Evolutionary conservation across 768 basidiomycete genomes (phyloP), one percentile per base, ranked within the genome.

Genomic region (Leccinum subtestaceum): DNA sequence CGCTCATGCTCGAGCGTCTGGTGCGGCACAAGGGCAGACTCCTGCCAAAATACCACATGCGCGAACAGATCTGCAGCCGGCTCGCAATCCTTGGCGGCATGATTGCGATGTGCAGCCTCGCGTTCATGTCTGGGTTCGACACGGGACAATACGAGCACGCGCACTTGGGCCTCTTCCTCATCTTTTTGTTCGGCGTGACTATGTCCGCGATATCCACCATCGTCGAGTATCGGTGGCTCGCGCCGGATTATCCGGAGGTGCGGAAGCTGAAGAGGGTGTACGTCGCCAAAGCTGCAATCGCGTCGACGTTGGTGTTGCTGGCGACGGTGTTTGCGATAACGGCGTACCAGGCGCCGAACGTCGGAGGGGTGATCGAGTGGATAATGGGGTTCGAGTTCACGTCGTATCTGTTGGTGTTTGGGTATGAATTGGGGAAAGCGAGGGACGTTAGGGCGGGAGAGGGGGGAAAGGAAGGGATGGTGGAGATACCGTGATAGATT

Each of bases 191-290:
- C 36, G 90, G 90, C 10, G 87, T 91, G 4, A 82, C 78, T 1
- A 65, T 91, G 34, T 87, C 85, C 58, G 86, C 88, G n/a, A 82
- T 92, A 32, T 92, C 91, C 75, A 88, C 88, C 8, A 75, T 90
- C 23, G 56, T 81, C 7, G 89, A 93, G 78, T 89, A 81, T 57
- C 79, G 80, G 4, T 89, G 85, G 86, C 75, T 91, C 51, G 79
- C 80, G 59, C 79, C 82, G 52, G 83, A 85, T 55, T 87, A 81
- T 55, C 53, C 57, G 2, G 75, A 79, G 48, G 64, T 79, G 2
- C 68, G 70, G 11, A 74, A 77, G 52, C 75, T 91, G 52, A 79
- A 72, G 62, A 72, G 59, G 21, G 82, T 86, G 2, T 91, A 90
- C 56, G 60, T 83, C 13, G 75, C 77, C 48, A 91, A 91, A 72